phyloP scores from a whole-genome alignment of 2,329 filamentous ascomycete genomes.

The Venturia nashicola region DNA sequence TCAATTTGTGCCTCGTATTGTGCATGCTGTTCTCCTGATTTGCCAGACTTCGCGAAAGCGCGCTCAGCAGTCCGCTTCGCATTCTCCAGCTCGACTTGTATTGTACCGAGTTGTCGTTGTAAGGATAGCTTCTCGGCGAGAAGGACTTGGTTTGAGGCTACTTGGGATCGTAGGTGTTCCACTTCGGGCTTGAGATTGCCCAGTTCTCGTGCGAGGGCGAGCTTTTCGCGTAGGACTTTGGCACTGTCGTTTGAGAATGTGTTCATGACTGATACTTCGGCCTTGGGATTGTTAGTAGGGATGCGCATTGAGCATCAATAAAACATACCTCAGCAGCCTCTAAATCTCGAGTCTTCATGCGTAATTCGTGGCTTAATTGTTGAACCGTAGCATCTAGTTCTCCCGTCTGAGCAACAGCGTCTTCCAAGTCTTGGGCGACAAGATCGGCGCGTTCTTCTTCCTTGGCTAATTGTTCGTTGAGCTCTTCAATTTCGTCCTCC shows the following conservation, averaged over 20 bases:
- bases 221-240: constrained; percentile 55
- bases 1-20: constrained; percentile 28
- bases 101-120: constrained; percentile 61
- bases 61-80: constrained; percentile 61
- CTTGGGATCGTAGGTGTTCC: constrained; percentile 48
- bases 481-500: constrained; percentile 58
- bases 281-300: constrained; percentile 32
- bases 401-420: constrained; percentile 33
- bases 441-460: constrained; percentile 48
- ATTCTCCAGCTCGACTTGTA: constrained; percentile 73
- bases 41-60: constrained; percentile 35
- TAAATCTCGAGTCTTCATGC: constrained; percentile 40
- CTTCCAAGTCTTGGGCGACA: constrained; percentile 38
- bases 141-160: constrained; percentile 49
- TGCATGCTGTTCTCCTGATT: constrained; percentile 36
- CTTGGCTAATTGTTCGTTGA: constrained; percentile 50
- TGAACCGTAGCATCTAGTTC: constrained; percentile 33
- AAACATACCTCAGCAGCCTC: constrained; percentile 44
- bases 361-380: constrained; percentile 37
- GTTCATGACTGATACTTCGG: constrained; percentile 58
- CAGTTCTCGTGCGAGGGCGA: constrained; percentile 48
- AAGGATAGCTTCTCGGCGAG: constrained; percentile 70
- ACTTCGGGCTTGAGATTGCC: constrained; percentile 47
- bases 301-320: constrained; percentile 31
- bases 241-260: constrained; percentile 46